A percentile compares a stretch with the other conserved stretches of the same genome.
These are phyloP conservation scores for Rhexocercosporidium sp. DNA, from an alignment of 2,329 filamentous ascomycete genomes.

Conservation along the genomic window DNA sequence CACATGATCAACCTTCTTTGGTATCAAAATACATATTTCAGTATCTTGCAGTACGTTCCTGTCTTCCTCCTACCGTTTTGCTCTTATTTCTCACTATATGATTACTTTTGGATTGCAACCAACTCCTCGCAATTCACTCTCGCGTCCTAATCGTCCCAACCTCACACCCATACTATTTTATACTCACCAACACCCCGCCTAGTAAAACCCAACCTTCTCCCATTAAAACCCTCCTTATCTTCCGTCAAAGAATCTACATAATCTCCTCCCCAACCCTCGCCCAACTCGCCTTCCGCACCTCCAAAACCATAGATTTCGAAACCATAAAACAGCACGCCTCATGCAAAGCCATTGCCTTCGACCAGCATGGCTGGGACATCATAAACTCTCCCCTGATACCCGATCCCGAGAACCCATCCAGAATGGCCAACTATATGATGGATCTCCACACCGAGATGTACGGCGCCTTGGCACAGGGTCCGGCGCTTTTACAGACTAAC, in stretches of 20 bases:
- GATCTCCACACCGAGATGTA: constrained; percentile 25
- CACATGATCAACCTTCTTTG: constrained; percentile 25
- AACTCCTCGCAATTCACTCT: neutral
- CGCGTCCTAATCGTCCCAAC: neutral
- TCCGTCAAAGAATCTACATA: constrained; percentile 50
- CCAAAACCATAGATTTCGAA: constrained; percentile 49
- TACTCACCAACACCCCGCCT: neutral
- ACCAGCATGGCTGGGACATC: constrained; percentile 16
- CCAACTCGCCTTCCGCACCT: constrained; percentile 39
- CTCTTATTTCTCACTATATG: neutral
- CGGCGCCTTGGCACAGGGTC: constrained; percentile 16
- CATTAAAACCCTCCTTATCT: constrained; percentile 52
- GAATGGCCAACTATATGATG: constrained; percentile 18
- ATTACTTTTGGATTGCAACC: neutral
- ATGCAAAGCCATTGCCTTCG: constrained; percentile 15
- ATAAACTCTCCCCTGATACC: neutral
- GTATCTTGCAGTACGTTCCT: constrained; percentile 14
- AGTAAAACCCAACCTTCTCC: constrained; percentile 19
- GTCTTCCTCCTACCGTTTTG: neutral
- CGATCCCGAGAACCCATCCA: neutral
- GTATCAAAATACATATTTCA: constrained; percentile 22
- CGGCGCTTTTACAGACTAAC: constrained; percentile 31
- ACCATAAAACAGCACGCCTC: constrained; percentile 15
- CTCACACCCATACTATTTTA: no score
- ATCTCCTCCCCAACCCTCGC: constrained; percentile 48